A percentile compares a stretch with the other conserved stretches of the same genome.
These are phyloP conservation scores for Ophiorrhiza pumila DNA, from an alignment of 257 asterid species.

Conservation along the genomic window DNA sequence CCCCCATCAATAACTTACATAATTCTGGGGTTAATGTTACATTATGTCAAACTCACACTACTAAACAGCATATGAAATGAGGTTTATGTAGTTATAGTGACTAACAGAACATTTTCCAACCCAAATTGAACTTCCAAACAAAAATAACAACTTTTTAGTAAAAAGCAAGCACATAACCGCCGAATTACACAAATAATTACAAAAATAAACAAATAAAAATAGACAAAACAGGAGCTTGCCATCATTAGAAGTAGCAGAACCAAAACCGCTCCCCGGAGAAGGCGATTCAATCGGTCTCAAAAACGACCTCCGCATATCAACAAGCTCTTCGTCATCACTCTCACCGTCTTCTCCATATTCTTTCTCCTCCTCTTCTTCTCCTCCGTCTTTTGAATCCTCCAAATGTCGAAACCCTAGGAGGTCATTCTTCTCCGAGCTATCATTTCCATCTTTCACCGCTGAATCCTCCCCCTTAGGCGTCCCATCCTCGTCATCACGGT, in stretches of 20 bases:
- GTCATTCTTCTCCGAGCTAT: constrained; percentile 19
- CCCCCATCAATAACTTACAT: too few relatives aligned
- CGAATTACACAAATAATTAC: neutral
- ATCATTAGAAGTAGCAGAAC: constrained; percentile 83
- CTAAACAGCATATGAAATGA: neutral
- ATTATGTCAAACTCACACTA: neutral
- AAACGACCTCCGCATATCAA: constrained; percentile 43
- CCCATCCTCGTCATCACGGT: constrained; percentile 83
- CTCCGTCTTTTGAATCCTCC: constrained; percentile 33
- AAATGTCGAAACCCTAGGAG: constrained; percentile 31
- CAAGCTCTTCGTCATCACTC: constrained; percentile 56
- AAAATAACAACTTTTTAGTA: neutral
- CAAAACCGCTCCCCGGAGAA: constrained; percentile 80
- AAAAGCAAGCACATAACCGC: neutral
- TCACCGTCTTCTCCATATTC: constrained; percentile 28
- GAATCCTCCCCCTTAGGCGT: constrained; percentile 35
- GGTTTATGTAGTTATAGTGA: neutral
- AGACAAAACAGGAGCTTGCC: constrained; percentile 45
- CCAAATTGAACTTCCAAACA: neutral
- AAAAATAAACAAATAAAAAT: neutral
- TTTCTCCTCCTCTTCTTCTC: constrained; percentile 38
- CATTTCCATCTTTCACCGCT: constrained; percentile 23
- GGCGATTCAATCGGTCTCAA: constrained; percentile 68
- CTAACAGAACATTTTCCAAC: neutral
- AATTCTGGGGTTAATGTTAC: neutral